Base-by-base conservation (phyloP, 345 rosid species). In the Capsella bursapastoris region DNA sequence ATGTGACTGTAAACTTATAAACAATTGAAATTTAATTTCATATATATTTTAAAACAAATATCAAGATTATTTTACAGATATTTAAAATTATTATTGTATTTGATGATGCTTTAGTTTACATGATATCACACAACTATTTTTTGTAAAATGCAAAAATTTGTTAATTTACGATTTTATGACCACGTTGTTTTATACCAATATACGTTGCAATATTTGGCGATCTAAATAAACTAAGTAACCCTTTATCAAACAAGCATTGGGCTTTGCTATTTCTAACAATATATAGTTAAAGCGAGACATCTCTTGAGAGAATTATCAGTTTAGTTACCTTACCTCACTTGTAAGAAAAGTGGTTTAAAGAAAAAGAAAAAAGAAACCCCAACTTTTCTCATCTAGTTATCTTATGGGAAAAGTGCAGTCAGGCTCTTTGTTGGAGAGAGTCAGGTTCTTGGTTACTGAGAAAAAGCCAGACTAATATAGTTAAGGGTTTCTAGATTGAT, bases 241-340 rank as follows among this genome's bases (percentile, higher is more conserved):
- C 16, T 56, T 57, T 57, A 35, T 22, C 5, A 13, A 57, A 70
- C 14, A 64, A 25, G 6, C 13, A 73, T 45, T 52, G 18, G 13
- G 55, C 45, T 10, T 53, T 18, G 14, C 64, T 52, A 6, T 40
- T 41, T 18, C 28, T 8, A 22, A 57, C 34, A 53, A 22, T 22
- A 43, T 31, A 25, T 72, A 64, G 64, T 52, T 64, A 55, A 7
- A 14, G 47, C 4, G 71, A 65, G 71, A 34, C 25, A 73, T 64
- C 40, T 35, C 27, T 37, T 37, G 59, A 43, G 48, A 70, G 12
- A 8, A 48, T 35, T 28, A 60, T 60, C 3, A 44, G 53, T 62
- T 71, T 59, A 59, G 68, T 71, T 59, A 59, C 38, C 28, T 59
- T 59, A 38, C 44, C 61, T 71, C 38, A 16, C 52, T 40, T 50